A percentile compares a stretch with the other conserved stretches of the same genome.
phyloP scores from a whole-genome alignment of 192 early-diverging fungal species.

The Backusella westeae region DNA sequence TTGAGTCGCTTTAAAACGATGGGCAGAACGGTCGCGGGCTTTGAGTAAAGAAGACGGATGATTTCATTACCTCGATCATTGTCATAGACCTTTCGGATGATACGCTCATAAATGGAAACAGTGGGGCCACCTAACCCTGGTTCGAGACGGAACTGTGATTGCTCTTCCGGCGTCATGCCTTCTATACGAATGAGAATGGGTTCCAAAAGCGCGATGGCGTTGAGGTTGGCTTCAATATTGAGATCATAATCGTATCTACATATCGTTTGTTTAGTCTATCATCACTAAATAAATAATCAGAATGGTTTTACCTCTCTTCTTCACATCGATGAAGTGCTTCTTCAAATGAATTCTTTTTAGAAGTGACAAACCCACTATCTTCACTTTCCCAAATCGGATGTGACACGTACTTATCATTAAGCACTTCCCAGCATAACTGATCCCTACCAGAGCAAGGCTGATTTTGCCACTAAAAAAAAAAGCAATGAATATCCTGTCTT shows the following conservation, averaged over 20 bases:
- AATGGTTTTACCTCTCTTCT: constrained; percentile 74
- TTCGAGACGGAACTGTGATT: constrained; percentile 64
- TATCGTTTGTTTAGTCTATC: too few relatives aligned
- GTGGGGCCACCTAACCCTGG: constrained; percentile 80
- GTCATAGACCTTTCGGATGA: constrained; percentile 94
- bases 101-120: constrained; percentile 82
- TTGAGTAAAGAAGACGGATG: constrained; percentile 87
- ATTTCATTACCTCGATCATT: constrained; percentile 81
- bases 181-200: constrained; percentile 81
- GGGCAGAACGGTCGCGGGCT: constrained; percentile 85
- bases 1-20: constrained; percentile 93
- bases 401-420: constrained; percentile 94
- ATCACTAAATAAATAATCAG: not conserved
- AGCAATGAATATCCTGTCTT: not conserved
- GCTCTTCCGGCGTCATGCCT: constrained; percentile 78
- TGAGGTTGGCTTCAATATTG: constrained; percentile 91
- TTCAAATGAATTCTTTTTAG: constrained; percentile 89
- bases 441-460: constrained; percentile 87
- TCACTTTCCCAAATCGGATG: constrained; percentile 91
- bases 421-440: constrained; percentile 83
- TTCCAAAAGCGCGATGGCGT: constrained; percentile 85
- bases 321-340: constrained; percentile 92
- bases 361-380: constrained; percentile 82
- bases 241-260: constrained; percentile 86
- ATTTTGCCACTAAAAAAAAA: constrained; percentile 32